These are phyloP conservation scores for Leccinum subatratum DNA, from an alignment of 1,284 basidiomycete species.

Conservation along the genomic window DNA sequence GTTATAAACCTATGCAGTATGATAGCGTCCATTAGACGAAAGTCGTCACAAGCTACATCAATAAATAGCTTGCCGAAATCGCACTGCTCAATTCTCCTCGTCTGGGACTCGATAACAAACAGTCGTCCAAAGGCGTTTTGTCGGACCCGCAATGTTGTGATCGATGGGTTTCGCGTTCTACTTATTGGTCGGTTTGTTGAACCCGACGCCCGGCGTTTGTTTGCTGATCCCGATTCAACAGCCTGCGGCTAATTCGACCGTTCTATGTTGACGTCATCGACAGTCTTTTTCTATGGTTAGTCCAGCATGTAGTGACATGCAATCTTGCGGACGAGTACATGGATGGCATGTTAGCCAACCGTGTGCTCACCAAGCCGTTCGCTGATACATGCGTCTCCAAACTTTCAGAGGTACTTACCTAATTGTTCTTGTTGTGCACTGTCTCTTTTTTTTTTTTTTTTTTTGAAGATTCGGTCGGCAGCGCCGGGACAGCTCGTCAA, in stretches of 20 bases:
- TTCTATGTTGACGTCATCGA: constrained; percentile 86
- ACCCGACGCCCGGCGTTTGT: constrained; percentile 22
- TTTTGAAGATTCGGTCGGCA: constrained; percentile 47
- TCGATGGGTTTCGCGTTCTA: constrained; percentile 77
- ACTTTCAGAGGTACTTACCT: constrained; percentile 57
- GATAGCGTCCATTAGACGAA: constrained; percentile 83
- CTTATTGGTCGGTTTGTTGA: constrained; percentile 59
- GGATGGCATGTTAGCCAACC: constrained; percentile 61
- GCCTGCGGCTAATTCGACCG: constrained; percentile 68
- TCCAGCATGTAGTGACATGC: constrained; percentile 69
- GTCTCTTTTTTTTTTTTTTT: constrained; percentile 32
- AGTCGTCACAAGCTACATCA: constrained; percentile 81
- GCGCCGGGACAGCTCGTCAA: constrained; percentile 52
- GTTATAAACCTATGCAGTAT: constrained; percentile 78
- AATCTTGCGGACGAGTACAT: constrained; percentile 82
- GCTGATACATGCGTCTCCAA: constrained; percentile 64
- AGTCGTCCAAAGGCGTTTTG: constrained; percentile 72
- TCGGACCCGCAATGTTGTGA: constrained; percentile 65
- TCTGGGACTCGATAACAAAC: constrained; percentile 70
- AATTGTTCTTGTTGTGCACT: not conserved
- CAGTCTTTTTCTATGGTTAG: constrained; percentile 77
- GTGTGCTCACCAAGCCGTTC: constrained; percentile 62
- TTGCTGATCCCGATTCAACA: constrained; percentile 31
- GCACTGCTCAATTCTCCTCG: constrained; percentile 72
- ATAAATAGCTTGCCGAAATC: constrained; percentile 84